Conservation (phyloP, 257 asterid genomes). For the Solanum appendiculatum region DNA sequence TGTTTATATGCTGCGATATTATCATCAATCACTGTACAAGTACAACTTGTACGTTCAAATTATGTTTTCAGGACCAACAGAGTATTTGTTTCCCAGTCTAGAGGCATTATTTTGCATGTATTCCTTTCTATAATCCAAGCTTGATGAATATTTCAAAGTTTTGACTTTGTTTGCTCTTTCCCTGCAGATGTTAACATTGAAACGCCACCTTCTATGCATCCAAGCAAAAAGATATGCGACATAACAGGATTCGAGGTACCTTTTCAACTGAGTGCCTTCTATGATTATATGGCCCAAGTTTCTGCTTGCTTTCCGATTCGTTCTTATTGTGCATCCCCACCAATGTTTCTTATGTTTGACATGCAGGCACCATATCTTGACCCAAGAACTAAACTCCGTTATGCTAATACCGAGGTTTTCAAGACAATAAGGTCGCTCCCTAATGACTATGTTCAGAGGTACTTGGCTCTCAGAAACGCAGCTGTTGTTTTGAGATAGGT, state of each 20-base stretch:
- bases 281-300: neutral
- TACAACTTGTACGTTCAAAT: neutral
- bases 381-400: constrained; percentile 92
- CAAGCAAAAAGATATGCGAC: constrained; percentile 82
- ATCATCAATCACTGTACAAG: neutral
- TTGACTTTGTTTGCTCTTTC: neutral
- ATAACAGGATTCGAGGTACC: constrained; percentile 84
- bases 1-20: neutral
- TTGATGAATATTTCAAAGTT: neutral
- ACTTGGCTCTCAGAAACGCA: constrained; percentile 89
- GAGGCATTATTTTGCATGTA: neutral
- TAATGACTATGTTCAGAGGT: constrained; percentile 82
- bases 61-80: neutral
- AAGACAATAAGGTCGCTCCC: constrained; percentile 84
- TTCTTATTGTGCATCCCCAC: neutral
- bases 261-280: neutral
- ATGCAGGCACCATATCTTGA: constrained; percentile 88
- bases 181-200: constrained; percentile 64
- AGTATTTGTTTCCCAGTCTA: neutral
- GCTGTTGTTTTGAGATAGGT: constrained; percentile 72
- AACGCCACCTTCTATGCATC: constrained; percentile 81
- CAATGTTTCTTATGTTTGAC: neutral
- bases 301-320: neutral
- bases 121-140: neutral
- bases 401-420: constrained; percentile 80